Evolutionary conservation across 345 rosid species (phyloP), one percentile per base, ranked within the genome.

Genomic region (Tarenaya hassleriana): DNA sequence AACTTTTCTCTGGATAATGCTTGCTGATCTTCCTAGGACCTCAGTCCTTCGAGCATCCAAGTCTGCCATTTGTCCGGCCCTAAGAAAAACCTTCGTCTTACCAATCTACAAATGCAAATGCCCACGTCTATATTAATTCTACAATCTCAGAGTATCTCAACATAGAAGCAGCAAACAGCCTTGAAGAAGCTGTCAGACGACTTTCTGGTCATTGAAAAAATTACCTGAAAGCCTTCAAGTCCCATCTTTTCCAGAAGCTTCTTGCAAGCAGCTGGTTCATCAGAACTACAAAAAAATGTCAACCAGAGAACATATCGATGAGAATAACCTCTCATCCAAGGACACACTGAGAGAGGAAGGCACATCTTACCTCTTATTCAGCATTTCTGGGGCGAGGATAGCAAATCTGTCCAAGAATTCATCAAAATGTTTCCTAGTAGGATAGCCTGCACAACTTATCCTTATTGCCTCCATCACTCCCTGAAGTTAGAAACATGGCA

Each of bases 391-490:
- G 58, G 84, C 86, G 56, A 92, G 80, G 62, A 92, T 61, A 51
- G 85, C 63, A 73, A 92, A 92, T 66, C 98, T 75, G 57, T 83
- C 86, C 35, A 75, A 60, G 74, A 92, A 85, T 64, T 88, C 98
- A 62, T 81, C 83, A 67, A 88, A 92, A 43, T 77, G 79, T 69
- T 75, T 88, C 66, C 95, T 75, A 45, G 98, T 92, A 42, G 98
- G 98, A 71, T 79, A 88, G 10, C 98, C 98, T 14, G 98, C 98
- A 73, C 94, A 83, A 73, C 98, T 92, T 54, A 92, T 92, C 78
- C 98, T 75, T 52, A 92, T 92, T 66, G 98, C 98, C 69, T 92
- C 97, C 98, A 92, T 85, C 51, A 92, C 98, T 54, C 98, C 97
- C 98, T 92, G 68, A 55, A 27, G 58, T 58, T 17, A 62, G 45